Evolutionary conservation across 345 rosid genomes (phyloP).

Genomic region (Brassica incana): DNA sequence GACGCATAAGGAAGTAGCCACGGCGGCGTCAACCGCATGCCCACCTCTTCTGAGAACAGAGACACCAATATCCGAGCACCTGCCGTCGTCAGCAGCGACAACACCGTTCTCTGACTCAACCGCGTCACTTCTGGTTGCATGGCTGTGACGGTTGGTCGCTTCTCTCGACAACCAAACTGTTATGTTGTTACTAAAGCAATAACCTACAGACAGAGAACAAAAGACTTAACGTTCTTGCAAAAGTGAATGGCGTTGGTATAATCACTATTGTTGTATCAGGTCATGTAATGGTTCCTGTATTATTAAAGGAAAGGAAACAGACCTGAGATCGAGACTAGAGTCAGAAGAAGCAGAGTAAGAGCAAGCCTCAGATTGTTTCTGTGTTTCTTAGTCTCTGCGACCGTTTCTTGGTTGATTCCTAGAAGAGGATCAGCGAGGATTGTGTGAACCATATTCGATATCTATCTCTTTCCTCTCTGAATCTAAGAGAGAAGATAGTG

Average conservation of each 20-base stretch:
- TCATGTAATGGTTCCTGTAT: not conserved
- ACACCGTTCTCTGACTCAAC: conserved; percentile 77
- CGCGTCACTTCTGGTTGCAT: conserved; percentile 36
- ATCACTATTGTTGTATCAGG: not conserved
- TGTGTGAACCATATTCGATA: conserved; percentile 13
- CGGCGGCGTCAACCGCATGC: conserved; percentile 92
- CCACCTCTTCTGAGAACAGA: conserved; percentile 76
- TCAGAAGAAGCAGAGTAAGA: conserved; percentile 18
- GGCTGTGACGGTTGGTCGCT: conserved; percentile 25
- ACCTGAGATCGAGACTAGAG: conserved; percentile 33
- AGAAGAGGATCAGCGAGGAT: conserved; percentile 33
- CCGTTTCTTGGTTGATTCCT: not conserved
- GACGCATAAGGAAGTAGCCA: conserved; percentile 71
- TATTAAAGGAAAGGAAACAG: not conserved
- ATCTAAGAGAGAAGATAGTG: conserved; percentile 19
- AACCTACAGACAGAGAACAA: conserved; percentile 37
- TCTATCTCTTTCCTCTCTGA: not conserved
- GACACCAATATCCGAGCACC: conserved; percentile 84
- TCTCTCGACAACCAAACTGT: conserved; percentile 28
- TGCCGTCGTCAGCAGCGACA: conserved; percentile 91
- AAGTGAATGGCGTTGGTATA: conserved; percentile 1
- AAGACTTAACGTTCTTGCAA: not conserved
- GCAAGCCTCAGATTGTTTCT: not conserved
- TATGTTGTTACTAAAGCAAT: conserved; percentile 42
- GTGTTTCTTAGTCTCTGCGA: conserved; percentile 16